These are phyloP conservation scores for Backusella westeae DNA, from an alignment of 192 early-diverging fungal genomes.

Conservation along the genomic window DNA sequence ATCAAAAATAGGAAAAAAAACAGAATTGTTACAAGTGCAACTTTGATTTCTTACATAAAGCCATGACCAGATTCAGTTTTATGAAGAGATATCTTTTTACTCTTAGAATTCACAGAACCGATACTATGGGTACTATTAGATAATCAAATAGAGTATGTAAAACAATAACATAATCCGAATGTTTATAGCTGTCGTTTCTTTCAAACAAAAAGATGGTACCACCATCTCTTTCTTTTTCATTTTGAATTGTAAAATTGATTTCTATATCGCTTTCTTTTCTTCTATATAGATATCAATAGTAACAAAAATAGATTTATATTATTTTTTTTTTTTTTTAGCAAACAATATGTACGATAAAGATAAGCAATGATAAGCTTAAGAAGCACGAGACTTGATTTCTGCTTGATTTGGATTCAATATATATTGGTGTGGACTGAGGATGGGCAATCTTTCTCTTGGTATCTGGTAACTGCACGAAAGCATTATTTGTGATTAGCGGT, in stretches of 20 bases:
- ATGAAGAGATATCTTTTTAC: neutral
- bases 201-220: neutral
- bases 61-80: neutral
- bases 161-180: neutral
- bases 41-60: neutral
- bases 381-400: neutral
- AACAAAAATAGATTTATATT: neutral
- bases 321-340: neutral
- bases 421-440: neutral
- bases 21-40: neutral
- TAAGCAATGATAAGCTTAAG: neutral
- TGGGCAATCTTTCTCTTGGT: neutral
- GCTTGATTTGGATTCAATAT: neutral
- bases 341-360: neutral
- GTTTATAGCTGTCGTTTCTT: neutral
- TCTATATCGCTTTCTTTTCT: neutral
- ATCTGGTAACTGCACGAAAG: neutral
- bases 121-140: neutral
- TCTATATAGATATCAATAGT: neutral
- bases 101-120: neutral
- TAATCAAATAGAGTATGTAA: neutral
- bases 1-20: neutral
- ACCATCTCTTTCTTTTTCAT: neutral
- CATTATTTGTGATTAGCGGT: neutral
- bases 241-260: neutral